Percentiles rank a stretch among this genome's conserved stretches.
These are phyloP conservation scores for Pseudogymnoascus verrucosus DNA, from an alignment of 2,329 filamentous ascomycete species.

Conservation along the genomic window DNA sequence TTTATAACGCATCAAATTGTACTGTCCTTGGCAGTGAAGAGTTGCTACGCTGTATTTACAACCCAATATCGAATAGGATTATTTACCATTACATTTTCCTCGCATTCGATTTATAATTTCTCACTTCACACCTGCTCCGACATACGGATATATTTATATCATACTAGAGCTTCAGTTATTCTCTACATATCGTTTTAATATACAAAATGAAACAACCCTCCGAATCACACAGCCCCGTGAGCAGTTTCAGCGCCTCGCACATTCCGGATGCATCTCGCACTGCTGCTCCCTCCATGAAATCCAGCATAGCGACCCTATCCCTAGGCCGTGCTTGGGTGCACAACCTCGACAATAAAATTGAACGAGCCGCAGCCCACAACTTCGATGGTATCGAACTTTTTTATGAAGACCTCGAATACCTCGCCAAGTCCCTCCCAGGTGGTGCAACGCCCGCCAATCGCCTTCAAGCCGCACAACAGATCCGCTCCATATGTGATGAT, in stretches of 20 bases:
- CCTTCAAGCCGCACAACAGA: conserved; percentile 48
- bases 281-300: conserved; percentile 4
- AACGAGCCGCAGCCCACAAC: conserved; percentile 56
- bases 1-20: not conserved
- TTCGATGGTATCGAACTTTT: conserved; percentile 69
- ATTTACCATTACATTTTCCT: not conserved
- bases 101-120: not conserved
- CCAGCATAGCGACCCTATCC: conserved; percentile 8
- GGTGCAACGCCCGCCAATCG: conserved; percentile 33
- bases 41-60: not conserved
- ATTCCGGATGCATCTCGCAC: not conserved
- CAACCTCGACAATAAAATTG: conserved; percentile 56
- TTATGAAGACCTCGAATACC: conserved; percentile 63
- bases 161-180: not conserved
- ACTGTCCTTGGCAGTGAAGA: not conserved
- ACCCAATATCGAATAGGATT: not conserved
- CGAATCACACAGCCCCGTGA: conserved; percentile 1
- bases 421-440: conserved; percentile 34
- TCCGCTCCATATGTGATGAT: conserved; percentile 48
- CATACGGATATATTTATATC: not conserved
- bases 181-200: not conserved
- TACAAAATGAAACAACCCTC: not conserved
- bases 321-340: conserved; percentile 66
- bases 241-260: not conserved
- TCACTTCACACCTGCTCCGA: not conserved